Evolutionary conservation across 306 rosid genomes (phyloP).

Genomic region (Lotus japonicus): DNA sequence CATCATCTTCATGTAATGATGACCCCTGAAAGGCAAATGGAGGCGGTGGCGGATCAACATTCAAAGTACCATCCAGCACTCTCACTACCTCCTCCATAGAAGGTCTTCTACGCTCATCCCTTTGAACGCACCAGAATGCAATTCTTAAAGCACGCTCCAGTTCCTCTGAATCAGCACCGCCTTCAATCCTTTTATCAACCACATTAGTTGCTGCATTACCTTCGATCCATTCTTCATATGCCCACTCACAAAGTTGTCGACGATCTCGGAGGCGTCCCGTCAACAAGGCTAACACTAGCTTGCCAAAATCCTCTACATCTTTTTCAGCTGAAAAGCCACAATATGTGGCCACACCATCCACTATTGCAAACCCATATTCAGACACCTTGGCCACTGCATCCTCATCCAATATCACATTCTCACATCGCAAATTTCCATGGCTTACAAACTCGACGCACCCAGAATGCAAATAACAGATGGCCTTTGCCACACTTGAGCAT

Average conservation of each 20-base stretch:
- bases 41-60: slow-evolving; percentile 68
- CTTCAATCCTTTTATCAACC: slow-evolving; percentile 47
- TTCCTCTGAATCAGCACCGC: slow-evolving; percentile 35
- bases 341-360: slow-evolving; percentile 28
- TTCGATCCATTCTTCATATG: slow-evolving; percentile 57
- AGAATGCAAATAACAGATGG: slow-evolving; percentile 61
- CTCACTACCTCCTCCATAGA: slow-evolving; percentile 71
- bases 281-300: slow-evolving; percentile 48
- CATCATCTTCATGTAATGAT: slow-evolving; percentile 20
- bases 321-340: slow-evolving; percentile 47
- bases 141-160: slow-evolving; percentile 59
- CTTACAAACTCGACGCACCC: slow-evolving; percentile 72
- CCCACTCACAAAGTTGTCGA: slow-evolving; percentile 44
- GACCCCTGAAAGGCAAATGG: slow-evolving; percentile 35
- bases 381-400: slow-evolving; percentile 50
- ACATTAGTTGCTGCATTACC: slow-evolving; percentile 34
- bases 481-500: slow-evolving; percentile 64
- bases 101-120: slow-evolving; percentile 52
- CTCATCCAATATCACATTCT: slow-evolving; percentile 61
- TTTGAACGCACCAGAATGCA: slow-evolving; percentile 81
- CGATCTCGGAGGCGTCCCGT: slow-evolving; percentile 36
- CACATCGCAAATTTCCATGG: slow-evolving; percentile 65
- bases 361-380: slow-evolving; percentile 57
- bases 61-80: slow-evolving; percentile 64
- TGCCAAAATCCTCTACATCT: slow-evolving; percentile 68